Evolutionary conservation across 2,329 filamentous ascomycete species (phyloP).

Genomic region (Sporothrix humicola): DNA sequence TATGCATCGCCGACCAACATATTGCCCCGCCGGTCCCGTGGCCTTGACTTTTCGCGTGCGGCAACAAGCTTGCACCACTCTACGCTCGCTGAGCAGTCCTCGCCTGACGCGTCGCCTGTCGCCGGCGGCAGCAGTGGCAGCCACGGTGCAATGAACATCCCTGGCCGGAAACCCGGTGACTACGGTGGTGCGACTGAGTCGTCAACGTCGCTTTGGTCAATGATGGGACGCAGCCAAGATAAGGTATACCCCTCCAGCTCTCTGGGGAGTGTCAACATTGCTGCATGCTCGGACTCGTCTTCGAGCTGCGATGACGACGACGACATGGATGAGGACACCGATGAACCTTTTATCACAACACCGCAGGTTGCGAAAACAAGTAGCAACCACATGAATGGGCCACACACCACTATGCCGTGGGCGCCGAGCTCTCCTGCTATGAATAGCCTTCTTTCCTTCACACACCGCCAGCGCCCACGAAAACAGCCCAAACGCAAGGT

Average conservation of each 20-base stretch:
- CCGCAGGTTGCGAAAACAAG: conserved; percentile 72
- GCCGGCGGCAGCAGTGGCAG: conserved; percentile 60
- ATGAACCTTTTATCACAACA: conserved; percentile 81
- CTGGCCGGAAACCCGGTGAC: conserved; percentile 54
- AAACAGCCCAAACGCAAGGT: conserved; percentile 64
- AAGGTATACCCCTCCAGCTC: conserved; percentile 78
- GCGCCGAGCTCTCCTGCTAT: conserved; percentile 65
- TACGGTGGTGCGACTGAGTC: conserved; percentile 65
- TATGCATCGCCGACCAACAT: conserved; percentile 89
- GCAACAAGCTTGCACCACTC: conserved; percentile 96
- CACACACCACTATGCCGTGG: conserved; percentile 29
- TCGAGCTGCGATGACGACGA: conserved; percentile 74
- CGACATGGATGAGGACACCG: conserved; percentile 74
- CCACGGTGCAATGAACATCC: conserved; percentile 62
- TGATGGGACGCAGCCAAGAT: conserved; percentile 68
- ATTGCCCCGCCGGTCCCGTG: conserved; percentile 84
- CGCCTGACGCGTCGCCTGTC: conserved; percentile 88
- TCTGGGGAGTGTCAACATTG: conserved; percentile 69
- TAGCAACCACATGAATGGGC: conserved; percentile 50
- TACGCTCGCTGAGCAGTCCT: conserved; percentile 84
- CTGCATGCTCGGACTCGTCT: conserved; percentile 75
- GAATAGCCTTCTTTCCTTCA: conserved; percentile 81
- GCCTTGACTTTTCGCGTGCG: conserved; percentile 89
- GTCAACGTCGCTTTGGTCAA: conserved; percentile 73
- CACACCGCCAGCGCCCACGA: conserved; percentile 75